Evolutionary conservation across 148 eudicot species (phyloP).

Genomic region (Rhododendron molle): DNA sequence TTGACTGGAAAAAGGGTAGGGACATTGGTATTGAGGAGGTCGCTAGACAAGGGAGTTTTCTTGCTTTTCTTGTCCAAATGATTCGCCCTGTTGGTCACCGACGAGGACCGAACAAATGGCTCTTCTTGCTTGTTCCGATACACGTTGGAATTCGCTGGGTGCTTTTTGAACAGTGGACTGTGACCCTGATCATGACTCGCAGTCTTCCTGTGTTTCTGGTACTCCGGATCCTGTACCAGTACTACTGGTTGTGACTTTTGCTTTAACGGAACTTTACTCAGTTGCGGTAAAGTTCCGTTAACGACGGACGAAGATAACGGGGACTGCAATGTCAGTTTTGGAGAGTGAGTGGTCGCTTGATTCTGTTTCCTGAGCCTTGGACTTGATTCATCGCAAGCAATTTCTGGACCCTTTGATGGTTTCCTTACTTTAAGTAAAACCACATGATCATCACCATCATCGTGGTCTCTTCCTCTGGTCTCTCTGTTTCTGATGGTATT

Average conservation of each 20-base stretch:
- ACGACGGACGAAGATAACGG: background rate
- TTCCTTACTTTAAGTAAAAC: slow-evolving; percentile 36
- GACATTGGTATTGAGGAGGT: slow-evolving; percentile 36
- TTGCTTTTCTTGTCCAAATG: slow-evolving; percentile 41
- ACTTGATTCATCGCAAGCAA: background rate
- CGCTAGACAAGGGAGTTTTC: slow-evolving; percentile 47
- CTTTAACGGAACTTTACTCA: background rate
- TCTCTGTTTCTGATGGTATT: slow-evolving; percentile 38
- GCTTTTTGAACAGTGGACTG: slow-evolving; percentile 1
- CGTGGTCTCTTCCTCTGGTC: slow-evolving; percentile 27
- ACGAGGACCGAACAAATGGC: slow-evolving; percentile 34
- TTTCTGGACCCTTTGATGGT: slow-evolving; percentile 8
- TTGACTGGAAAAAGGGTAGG: slow-evolving; percentile 50
- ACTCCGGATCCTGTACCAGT: background rate
- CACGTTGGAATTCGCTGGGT: slow-evolving; percentile 15
- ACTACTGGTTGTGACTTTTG: background rate
- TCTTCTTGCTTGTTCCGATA: slow-evolving; percentile 61
- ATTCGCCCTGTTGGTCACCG: slow-evolving; percentile 15
- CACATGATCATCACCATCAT: slow-evolving; percentile 19
- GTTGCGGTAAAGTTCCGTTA: background rate
- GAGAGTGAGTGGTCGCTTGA: background rate
- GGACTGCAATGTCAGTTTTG: slow-evolving; percentile 15
- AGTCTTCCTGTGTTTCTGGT: slow-evolving; percentile 11
- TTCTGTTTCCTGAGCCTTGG: slow-evolving; percentile 13
- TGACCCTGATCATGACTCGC: slow-evolving; percentile 7